Conservation (phyloP, 2,329 filamentous ascomycete species). For the Clonostachys solani region DNA sequence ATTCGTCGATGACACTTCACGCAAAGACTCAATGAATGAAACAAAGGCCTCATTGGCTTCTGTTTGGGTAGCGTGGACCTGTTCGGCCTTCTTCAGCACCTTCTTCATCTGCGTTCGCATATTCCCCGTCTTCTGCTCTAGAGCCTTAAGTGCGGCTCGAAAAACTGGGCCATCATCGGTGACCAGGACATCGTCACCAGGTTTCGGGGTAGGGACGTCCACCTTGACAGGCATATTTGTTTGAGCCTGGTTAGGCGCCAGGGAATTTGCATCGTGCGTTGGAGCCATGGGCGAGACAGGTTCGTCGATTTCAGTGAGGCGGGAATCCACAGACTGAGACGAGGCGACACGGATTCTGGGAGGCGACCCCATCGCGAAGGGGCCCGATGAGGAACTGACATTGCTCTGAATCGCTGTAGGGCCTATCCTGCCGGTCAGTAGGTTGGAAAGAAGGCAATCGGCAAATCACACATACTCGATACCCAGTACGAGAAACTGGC, state of each 20-base stretch:
- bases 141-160: conserved; percentile 89
- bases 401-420: conserved; percentile 40
- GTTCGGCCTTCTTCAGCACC: conserved; percentile 89
- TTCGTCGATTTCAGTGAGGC: conserved; percentile 71
- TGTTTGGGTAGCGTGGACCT: conserved; percentile 73
- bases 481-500: conserved; percentile 96
- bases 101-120: conserved; percentile 96
- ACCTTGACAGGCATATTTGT: conserved; percentile 64
- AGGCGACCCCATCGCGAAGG: conserved; percentile 68
- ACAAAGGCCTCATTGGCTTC: conserved; percentile 83
- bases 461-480: conserved; percentile 54
- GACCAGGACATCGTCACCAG: conserved; percentile 77
- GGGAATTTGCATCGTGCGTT: conserved; percentile 27
- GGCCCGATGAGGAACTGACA: conserved; percentile 65
- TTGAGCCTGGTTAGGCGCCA: conserved; percentile 10
- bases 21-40: conserved; percentile 79
- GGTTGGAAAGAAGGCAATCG: neutral
- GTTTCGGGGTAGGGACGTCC: conserved; percentile 81
- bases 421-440: neutral
- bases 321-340: conserved; percentile 78
- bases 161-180: conserved; percentile 94
- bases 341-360: conserved; percentile 81
- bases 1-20: conserved; percentile 85
- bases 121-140: conserved; percentile 94
- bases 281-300: conserved; percentile 46